Evolutionary conservation across 331 rosid genomes (phyloP).

Genomic region (Quercus phellos): DNA sequence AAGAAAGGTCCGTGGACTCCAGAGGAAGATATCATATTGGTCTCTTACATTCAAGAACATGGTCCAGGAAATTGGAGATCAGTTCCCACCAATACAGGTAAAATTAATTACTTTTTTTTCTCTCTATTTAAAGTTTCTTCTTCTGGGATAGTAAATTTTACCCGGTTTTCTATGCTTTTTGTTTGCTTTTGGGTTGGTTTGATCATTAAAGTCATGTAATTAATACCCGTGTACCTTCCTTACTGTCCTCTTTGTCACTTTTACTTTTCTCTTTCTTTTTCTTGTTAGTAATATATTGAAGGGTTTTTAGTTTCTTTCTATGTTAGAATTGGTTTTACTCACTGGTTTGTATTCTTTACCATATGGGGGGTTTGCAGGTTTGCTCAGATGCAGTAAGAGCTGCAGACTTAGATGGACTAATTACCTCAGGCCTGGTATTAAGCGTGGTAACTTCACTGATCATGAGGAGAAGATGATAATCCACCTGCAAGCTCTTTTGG

Average conservation of each 20-base stretch:
- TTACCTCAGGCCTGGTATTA: conserved; percentile 91
- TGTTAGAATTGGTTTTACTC: background rate
- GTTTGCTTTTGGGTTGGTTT: conserved; percentile 11
- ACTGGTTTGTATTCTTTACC: background rate
- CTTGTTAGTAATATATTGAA: background rate
- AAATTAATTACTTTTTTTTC: background rate
- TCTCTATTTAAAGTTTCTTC: background rate
- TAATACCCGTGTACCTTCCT: background rate
- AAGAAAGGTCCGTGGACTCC: conserved; percentile 99
- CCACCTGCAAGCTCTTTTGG: conserved; percentile 93
- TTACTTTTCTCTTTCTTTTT: background rate
- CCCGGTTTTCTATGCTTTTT: too few species aligned
- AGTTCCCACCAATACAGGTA: conserved; percentile 80
- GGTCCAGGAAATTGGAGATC: conserved; percentile 97
- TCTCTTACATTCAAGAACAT: conserved; percentile 82
- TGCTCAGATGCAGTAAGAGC: conserved; percentile 92
- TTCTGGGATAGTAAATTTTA: background rate
- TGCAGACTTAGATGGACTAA: conserved; percentile 97
- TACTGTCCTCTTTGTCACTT: background rate
- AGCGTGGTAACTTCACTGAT: conserved; percentile 71
- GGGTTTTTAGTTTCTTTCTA: background rate
- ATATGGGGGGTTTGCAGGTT: conserved; percentile 33
- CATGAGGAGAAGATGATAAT: conserved; percentile 86
- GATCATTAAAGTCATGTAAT: conserved; percentile 10
- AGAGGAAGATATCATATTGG: conserved; percentile 85